Evolutionary conservation across 129 eudicot species (phyloP), one percentile per base, ranked within the genome.

Genomic region (Artemisia argyi): DNA sequence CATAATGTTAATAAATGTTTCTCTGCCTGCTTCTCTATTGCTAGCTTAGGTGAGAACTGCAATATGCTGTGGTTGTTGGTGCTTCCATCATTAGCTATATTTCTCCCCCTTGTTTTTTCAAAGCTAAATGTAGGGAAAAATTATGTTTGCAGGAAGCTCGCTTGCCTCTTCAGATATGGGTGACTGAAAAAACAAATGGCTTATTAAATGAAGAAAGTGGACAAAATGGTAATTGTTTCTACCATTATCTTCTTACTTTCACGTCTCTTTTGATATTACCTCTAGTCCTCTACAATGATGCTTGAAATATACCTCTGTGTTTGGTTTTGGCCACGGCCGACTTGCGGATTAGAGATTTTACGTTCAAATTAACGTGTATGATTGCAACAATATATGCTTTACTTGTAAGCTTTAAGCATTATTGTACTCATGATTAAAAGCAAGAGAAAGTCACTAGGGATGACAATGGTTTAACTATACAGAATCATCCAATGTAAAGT

Each of bases 151-250:
- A 95, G 99, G 99, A 95, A 84, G 76, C 91, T 63, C 90, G 97
- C 65, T 66, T 83, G 76, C 91, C 97, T 10, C 69, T 95, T 63
- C 99, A 95, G 77, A 66, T 95, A 80, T 95, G 99, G 99, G 97
- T 88, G 72, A 77, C 89, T 53, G 94, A 90, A 85, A 86, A 88
- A 79, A 75, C 79, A 62, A 86, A 80, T 88, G 98, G 97, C 68
- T 71, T 86, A 77, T 77, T 61, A 48, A 71, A 30, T 79, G 97
- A 88, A 79, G 97, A 88, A 58, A 75, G 71, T 71, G 82, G 71
- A 22, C 69, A 14, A 61, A 88, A 78, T 78, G 96, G 97, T 93
- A 84, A 73, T 56, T 69, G 60, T 71, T 65, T 66, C 57, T 58
- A 18, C 39, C 69, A 51, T 77, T 50, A 69, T 6, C 63, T 20